These are phyloP conservation scores for Amphibolis antarctica DNA, from an alignment of 106 monocot genomes.

Conservation along the genomic window DNA sequence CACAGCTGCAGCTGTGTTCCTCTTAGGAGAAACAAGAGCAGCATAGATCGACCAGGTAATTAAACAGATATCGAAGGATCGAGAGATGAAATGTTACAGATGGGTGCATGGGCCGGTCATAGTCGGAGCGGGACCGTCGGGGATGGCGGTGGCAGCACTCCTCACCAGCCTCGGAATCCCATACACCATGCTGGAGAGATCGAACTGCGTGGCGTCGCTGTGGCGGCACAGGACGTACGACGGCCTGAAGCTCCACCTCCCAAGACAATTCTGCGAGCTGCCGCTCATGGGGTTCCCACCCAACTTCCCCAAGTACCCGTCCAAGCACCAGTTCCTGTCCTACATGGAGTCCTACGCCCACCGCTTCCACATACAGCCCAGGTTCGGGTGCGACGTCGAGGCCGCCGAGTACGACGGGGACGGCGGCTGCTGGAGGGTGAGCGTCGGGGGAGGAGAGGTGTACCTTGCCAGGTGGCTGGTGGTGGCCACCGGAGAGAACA, in stretches of 20 bases:
- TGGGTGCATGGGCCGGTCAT: slow-evolving; percentile 58
- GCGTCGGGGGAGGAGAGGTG: slow-evolving; percentile 22
- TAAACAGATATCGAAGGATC: too few species aligned
- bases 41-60: too few species aligned
- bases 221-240: slow-evolving; percentile 81
- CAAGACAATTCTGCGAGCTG: slow-evolving; percentile 77
- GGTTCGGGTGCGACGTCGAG: slow-evolving; percentile 35
- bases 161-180: slow-evolving; percentile 49
- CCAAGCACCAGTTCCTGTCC: slow-evolving; percentile 71
- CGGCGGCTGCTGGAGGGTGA: slow-evolving; percentile 36
- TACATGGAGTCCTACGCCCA: slow-evolving; percentile 63
- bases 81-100: slow-evolving; percentile 6
- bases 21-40: too few species aligned
- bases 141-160: slow-evolving; percentile 82
- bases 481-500: slow-evolving; percentile 91
- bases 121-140: slow-evolving; percentile 83
- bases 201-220: slow-evolving; percentile 60
- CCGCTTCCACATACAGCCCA: slow-evolving; percentile 34
- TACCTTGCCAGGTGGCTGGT: slow-evolving; percentile 56
- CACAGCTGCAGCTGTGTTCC: too few species aligned
- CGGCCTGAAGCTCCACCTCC: slow-evolving; percentile 76
- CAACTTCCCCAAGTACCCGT: slow-evolving; percentile 75
- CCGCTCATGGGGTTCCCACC: slow-evolving; percentile 56
- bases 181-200: slow-evolving; percentile 53
- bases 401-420: slow-evolving; percentile 36